Conservation (phyloP, 306 rosid species). For the Senna siamea region DNA sequence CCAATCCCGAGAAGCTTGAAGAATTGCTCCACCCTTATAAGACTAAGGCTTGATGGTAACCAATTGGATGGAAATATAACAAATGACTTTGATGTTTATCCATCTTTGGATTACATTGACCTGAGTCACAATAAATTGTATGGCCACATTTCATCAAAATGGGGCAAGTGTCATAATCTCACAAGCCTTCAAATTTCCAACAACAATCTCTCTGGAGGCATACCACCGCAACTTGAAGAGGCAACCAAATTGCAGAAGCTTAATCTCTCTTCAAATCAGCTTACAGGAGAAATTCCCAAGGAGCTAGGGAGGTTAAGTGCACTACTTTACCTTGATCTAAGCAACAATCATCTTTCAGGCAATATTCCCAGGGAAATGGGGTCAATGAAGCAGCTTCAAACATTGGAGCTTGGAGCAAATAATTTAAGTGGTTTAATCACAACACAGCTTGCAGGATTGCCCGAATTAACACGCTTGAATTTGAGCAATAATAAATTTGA, state of each 20-base stretch:
- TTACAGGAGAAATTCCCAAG: neutral
- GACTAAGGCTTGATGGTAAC: neutral
- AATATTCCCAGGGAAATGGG: neutral
- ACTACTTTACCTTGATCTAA: neutral
- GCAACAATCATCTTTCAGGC: neutral
- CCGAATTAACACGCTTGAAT: neutral
- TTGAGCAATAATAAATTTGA: conserved; percentile 6
- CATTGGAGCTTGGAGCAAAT: neutral
- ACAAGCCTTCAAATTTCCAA: neutral
- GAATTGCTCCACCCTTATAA: neutral
- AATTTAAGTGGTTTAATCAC: neutral
- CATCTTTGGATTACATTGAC: neutral
- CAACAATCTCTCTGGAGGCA: neutral
- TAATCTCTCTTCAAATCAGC: neutral
- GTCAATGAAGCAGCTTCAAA: neutral
- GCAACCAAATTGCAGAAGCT: neutral
- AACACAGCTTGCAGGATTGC: neutral
- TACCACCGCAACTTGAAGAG: neutral
- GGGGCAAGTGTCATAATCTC: neutral
- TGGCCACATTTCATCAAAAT: neutral
- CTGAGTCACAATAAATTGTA: neutral
- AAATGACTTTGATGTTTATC: neutral
- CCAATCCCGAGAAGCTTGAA: neutral
- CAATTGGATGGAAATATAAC: neutral
- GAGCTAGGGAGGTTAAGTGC: neutral